phyloP scores from a whole-genome alignment of 2,329 filamentous ascomycete genomes.

The Aspergillus japonicus region DNA sequence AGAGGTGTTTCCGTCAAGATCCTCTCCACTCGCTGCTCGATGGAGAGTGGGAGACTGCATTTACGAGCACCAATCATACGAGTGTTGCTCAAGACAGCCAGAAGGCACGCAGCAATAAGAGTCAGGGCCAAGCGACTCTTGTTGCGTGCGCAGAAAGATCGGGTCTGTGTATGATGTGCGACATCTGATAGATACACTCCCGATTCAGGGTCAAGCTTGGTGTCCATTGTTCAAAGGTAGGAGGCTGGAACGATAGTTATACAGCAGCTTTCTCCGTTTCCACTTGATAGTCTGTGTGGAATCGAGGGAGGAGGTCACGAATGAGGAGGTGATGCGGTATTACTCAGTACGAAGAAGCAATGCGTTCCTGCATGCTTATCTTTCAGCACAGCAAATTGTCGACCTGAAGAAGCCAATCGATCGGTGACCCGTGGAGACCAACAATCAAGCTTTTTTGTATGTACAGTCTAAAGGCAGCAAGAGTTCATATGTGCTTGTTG shows the following conservation, averaged over 20 bases:
- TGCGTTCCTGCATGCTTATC: too few relatives aligned
- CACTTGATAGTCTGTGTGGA: not conserved
- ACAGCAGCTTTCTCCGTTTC: not conserved
- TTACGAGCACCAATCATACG: slow-evolving; percentile 7
- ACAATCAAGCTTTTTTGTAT: too few relatives aligned
- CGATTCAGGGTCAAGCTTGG: not conserved
- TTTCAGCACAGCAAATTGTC: too few relatives aligned
- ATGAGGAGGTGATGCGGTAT: too few relatives aligned
- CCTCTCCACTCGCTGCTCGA: slow-evolving; percentile 42
- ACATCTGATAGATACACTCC: not conserved
- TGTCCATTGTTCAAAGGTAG: not conserved
- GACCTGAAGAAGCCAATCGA: too few relatives aligned
- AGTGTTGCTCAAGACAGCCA: slow-evolving; percentile 5
- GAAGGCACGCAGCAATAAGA: slow-evolving; percentile 9
- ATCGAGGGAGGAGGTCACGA: too few relatives aligned
- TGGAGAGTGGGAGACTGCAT: slow-evolving; percentile 15
- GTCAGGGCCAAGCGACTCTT: slow-evolving; percentile 2
- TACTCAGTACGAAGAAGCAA: too few relatives aligned
- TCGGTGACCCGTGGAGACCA: too few relatives aligned
- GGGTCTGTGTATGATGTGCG: not conserved
- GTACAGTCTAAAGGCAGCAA: too few relatives aligned
- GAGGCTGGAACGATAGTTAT: not conserved
- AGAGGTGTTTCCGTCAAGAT: slow-evolving; percentile 50
- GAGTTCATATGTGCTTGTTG: too few relatives aligned
- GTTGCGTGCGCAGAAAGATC: not conserved